Evolutionary conservation across 768 basidiomycete species (phyloP).

Genomic region (Hericium erinaceus): DNA sequence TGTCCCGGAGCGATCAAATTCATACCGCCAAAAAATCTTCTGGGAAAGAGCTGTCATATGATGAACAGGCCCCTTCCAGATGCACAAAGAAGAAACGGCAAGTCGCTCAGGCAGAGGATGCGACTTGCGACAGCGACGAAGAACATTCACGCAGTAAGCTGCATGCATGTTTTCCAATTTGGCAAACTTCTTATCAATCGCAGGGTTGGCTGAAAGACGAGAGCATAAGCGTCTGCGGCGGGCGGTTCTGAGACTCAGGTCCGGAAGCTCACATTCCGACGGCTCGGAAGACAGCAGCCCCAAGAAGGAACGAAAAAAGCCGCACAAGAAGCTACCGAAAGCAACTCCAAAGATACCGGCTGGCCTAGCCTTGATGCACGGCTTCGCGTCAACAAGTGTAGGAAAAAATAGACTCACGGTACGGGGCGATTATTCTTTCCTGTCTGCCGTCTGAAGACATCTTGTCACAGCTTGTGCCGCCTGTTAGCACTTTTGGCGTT

Average conservation of each 20-base stretch:
- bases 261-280: slow-evolving; percentile 2
- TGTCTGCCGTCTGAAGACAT: too few species aligned
- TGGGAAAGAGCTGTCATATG: too few species aligned
- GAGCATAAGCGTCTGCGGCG: slow-evolving; percentile 42
- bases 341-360: slow-evolving; percentile 29
- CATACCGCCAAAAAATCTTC: too few species aligned
- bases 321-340: slow-evolving; percentile 17
- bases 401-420: slow-evolving; percentile 58
- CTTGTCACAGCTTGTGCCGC: slow-evolving; percentile 22
- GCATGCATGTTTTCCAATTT: neutral
- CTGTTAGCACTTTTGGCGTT: slow-evolving; percentile 38
- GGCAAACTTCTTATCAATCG: neutral
- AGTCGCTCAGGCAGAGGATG: too few species aligned
- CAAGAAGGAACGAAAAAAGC: slow-evolving; percentile 13
- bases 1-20: too few species aligned
- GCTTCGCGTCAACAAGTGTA: slow-evolving; percentile 53
- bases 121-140: slow-evolving; percentile 18
- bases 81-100: too few species aligned
- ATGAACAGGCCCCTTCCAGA: too few species aligned
- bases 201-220: slow-evolving; percentile 58
- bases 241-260: slow-evolving; percentile 7
- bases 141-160: slow-evolving; percentile 29
- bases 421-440: slow-evolving; percentile 6
- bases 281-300: slow-evolving; percentile 4
- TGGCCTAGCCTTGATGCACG: slow-evolving; percentile 59